Evolutionary conservation across 148 eudicot genomes (phyloP).

Genomic region (Rheum nobile): DNA sequence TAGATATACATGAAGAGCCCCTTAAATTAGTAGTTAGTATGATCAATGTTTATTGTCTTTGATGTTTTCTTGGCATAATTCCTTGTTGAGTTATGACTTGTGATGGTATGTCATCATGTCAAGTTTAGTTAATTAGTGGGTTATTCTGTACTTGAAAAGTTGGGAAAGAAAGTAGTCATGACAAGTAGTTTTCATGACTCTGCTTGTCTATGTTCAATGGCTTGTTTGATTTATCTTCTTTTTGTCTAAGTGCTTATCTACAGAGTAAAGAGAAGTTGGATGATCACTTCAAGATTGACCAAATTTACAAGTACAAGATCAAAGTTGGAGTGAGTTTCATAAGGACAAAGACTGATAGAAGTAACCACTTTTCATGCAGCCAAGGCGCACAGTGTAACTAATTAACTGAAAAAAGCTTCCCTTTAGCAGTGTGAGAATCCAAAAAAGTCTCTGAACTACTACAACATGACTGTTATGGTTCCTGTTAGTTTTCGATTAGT

Average conservation of each 20-base stretch:
- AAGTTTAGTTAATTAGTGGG: background rate
- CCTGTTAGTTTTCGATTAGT: background rate
- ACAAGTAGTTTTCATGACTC: slow-evolving; percentile 3
- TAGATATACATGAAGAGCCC: no score
- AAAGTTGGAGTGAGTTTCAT: slow-evolving; percentile 1
- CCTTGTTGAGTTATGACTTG: background rate
- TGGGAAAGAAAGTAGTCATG: background rate
- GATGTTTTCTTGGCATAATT: background rate
- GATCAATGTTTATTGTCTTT: background rate
- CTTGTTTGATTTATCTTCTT: background rate
- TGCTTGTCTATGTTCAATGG: background rate
- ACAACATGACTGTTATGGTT: background rate
- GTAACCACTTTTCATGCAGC: background rate
- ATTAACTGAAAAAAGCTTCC: no score
- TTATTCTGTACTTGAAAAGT: background rate
- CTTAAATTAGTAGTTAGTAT: background rate
- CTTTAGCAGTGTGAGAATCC: no score
- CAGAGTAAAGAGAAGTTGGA: background rate
- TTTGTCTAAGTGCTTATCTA: background rate
- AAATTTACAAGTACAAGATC: background rate
- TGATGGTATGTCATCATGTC: background rate
- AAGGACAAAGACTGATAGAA: background rate
- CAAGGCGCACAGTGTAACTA: background rate
- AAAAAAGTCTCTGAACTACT: no score
- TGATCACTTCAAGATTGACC: background rate